Evolutionary conservation across 345 rosid species (phyloP).

Genomic region (Eucalyptus rudis): DNA sequence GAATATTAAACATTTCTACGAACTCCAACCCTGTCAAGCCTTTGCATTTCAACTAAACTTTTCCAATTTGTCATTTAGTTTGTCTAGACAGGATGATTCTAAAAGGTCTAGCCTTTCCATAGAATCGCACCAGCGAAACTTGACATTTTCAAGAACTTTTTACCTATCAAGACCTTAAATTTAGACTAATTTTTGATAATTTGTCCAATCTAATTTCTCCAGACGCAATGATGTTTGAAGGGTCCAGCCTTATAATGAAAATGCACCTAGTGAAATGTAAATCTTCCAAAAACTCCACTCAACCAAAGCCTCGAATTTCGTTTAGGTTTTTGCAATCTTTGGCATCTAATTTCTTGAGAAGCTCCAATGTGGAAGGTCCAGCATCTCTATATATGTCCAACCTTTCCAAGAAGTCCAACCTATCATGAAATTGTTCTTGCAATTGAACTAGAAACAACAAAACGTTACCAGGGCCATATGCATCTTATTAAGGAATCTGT

Average conservation of each 20-base stretch:
- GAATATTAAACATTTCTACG: background rate
- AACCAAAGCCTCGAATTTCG: background rate
- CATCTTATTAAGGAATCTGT: background rate
- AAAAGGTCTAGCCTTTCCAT: background rate
- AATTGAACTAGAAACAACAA: too few species aligned
- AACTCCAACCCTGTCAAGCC: background rate
- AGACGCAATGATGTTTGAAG: background rate
- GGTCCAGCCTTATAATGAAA: background rate
- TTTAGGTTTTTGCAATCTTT: too few species aligned
- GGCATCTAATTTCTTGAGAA: background rate
- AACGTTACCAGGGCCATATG: too few species aligned
- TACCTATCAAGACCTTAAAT: background rate
- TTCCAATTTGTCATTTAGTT: background rate
- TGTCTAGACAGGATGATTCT: background rate
- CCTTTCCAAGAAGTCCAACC: background rate
- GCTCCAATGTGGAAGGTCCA: background rate
- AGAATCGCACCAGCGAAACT: background rate
- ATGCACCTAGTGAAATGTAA: background rate
- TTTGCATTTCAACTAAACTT: background rate
- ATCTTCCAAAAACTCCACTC: background rate
- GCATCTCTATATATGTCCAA: background rate
- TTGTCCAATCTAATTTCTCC: background rate
- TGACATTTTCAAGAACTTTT: background rate
- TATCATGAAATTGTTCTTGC: background rate
- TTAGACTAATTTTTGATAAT: too few species aligned